These are phyloP conservation scores for Coniferiporia sulphurascens DNA, from an alignment of 1,284 basidiomycete genomes.

Conservation along the genomic window DNA sequence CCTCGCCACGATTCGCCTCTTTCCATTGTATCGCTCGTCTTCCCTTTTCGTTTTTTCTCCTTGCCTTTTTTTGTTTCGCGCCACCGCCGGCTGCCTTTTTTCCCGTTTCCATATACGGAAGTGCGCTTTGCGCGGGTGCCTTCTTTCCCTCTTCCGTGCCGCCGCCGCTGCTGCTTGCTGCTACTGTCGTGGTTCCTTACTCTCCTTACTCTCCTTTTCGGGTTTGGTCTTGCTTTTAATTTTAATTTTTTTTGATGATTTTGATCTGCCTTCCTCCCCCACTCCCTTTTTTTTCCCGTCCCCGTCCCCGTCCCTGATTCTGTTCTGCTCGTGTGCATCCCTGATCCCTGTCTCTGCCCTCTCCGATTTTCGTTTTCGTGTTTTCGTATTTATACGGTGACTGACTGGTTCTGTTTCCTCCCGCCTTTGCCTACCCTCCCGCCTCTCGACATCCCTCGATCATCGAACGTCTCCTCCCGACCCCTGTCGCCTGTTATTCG, in stretches of 20 bases:
- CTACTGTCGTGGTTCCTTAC: no score
- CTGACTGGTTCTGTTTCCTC: neutral
- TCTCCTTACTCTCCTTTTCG: slow-evolving; percentile 11
- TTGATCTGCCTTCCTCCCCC: neutral
- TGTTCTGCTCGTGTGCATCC: neutral
- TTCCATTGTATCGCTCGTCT: slow-evolving; percentile 10
- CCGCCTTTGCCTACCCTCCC: neutral
- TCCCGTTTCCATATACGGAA: slow-evolving; percentile 21
- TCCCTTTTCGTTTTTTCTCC: neutral
- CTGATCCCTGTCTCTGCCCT: neutral
- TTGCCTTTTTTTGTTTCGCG: neutral
- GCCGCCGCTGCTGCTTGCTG: no score
- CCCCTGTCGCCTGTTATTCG: neutral
- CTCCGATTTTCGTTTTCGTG: neutral
- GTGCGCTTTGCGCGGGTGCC: no score
- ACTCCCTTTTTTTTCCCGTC: slow-evolving; percentile 21
- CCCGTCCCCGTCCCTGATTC: slow-evolving; percentile 22
- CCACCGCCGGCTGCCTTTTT: slow-evolving; percentile 16
- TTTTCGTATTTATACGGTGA: neutral
- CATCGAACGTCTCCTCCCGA: neutral
- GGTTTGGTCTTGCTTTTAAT: neutral
- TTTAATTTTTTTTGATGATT: neutral
- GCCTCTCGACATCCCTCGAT: neutral
- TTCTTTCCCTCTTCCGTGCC: no score
- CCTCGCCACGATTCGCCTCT: slow-evolving; percentile 3